Evolutionary conservation across 768 basidiomycete genomes (phyloP), one percentile per base, ranked within the genome.

Genomic region (Melanogaster broomeanus): DNA sequence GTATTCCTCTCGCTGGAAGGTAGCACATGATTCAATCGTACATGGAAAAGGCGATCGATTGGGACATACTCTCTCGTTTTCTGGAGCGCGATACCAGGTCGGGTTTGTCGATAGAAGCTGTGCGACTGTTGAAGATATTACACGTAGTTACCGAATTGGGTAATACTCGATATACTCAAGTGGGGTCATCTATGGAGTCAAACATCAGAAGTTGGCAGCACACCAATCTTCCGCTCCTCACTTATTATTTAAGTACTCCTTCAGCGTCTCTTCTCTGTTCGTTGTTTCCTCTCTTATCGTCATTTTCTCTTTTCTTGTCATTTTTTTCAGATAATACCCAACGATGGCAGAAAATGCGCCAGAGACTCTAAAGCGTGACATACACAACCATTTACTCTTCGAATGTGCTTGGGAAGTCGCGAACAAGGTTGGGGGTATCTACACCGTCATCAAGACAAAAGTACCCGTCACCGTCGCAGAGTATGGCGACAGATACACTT

Each of bases 391-490:
- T 42, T 63, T 92, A 30, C 87, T 97, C 65, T 97, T 97, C 65
- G 94, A 97, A 67, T 92, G 88, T 69, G 94, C 94, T 30, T 98
- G 95, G 95, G 95, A 97, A 75, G 95, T 97, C 62, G 94, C 89
- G 30, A 97, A 98, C 83, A 98, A 97, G 73, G 95, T 98, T 70
- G 96, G 95, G 61, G 96, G 96, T 55, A 98, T 98, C 72, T 98
- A 98, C 80, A 98, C 96, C 58, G 96, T 99, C 75, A 97, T 98
- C 69, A 98, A 98, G 76, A 98, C 97, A 45, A 99, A 99, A 69
- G 94, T 97, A 50, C 97, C 97, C 48, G 93, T 99, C 74, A 98
- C 97, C 61, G 90, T 95, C 66, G 84, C 85, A 49, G 97, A 98
- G 72, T 98, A 88, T 74, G 94, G 91, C 64, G 90, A 93, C 73